Percentiles rank a stretch among this genome's conserved stretches.
These are phyloP conservation scores for Cladosporium sp. DNA, from an alignment of 2,329 filamentous ascomycete genomes.

Conservation along the genomic window DNA sequence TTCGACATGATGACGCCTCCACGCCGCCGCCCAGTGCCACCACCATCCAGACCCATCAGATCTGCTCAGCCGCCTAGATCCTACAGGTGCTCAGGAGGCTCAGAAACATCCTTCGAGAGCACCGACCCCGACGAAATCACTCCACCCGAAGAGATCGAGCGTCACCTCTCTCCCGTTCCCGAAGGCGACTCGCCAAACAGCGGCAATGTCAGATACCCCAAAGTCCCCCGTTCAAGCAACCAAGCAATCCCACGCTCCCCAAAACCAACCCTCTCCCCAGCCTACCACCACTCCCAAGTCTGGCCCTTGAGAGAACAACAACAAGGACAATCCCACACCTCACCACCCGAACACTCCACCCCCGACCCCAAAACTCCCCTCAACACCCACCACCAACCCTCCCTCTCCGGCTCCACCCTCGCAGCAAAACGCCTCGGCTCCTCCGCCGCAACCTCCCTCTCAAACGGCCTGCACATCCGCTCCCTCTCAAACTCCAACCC, in stretches of 20 bases:
- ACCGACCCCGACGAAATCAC: conserved; percentile 47
- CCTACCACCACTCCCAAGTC: conserved; percentile 10
- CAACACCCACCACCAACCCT: conserved; percentile 20
- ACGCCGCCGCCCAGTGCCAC: conserved; percentile 20
- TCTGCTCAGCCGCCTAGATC: conserved; percentile 22
- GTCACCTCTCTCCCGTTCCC: conserved; percentile 44
- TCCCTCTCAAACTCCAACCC: conserved; percentile 26
- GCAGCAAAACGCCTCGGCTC: conserved; percentile 41
- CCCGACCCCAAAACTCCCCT: conserved; percentile 4
- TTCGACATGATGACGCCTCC: conserved; percentile 17
- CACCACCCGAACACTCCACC: conserved; percentile 4
- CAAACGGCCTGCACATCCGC: conserved; percentile 37
- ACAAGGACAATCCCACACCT: not conserved
- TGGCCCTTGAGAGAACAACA: not conserved
- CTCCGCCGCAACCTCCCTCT: conserved; percentile 38
- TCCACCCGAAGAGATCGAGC: conserved; percentile 46
- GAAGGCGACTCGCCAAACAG: conserved; percentile 44
- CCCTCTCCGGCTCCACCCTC: conserved; percentile 34
- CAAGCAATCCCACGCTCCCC: conserved; percentile 45
- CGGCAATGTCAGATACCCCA: conserved; percentile 47
- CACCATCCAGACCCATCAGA: conserved; percentile 26
- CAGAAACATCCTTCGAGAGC: conserved; percentile 50
- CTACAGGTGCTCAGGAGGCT: conserved; percentile 31
- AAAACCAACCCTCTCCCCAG: conserved; percentile 18
- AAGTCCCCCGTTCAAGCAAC: conserved; percentile 49